Conservation (phyloP, 768 basidiomycete species). For the Podaxis sp. region DNA sequence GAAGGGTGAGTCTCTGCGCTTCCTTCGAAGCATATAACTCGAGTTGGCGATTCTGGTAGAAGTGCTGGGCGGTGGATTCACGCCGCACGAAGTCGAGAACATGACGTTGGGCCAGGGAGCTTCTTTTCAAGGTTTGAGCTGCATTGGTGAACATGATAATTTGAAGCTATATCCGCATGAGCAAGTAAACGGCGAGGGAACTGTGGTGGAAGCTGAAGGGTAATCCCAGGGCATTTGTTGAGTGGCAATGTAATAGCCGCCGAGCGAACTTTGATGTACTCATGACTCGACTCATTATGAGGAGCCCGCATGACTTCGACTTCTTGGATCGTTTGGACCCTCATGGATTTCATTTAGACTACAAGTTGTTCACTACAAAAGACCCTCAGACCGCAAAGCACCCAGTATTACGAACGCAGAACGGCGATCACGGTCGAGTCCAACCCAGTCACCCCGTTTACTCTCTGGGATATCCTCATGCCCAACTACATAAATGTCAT, state of each 20-base stretch:
- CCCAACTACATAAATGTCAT: conserved; percentile 61
- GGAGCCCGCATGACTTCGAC: not conserved
- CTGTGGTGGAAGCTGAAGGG: not conserved
- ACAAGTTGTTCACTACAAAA: conserved; percentile 32
- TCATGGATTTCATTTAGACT: not conserved
- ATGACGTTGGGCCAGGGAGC: conserved; percentile 11
- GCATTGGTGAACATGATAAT: conserved; percentile 6
- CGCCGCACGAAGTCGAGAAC: not conserved
- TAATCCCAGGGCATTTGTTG: not conserved
- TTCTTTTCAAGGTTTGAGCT: not conserved
- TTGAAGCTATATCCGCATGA: conserved; percentile 1
- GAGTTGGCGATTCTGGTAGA: conserved; percentile 81
- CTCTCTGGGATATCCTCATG: conserved; percentile 47
- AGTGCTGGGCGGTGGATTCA: conserved; percentile 35
- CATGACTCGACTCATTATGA: not conserved
- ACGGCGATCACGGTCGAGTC: conserved; percentile 72
- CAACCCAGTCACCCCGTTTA: conserved; percentile 67
- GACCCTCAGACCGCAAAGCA: conserved; percentile 66
- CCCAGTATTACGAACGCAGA: conserved; percentile 80
- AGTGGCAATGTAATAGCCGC: not conserved
- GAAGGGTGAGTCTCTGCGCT: conserved; percentile 66
- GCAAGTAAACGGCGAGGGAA: not conserved
- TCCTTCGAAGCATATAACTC: conserved; percentile 76
- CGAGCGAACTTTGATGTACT: not conserved
- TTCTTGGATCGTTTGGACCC: not conserved